Percentiles rank a stretch among this genome's conserved stretches.
Conservation (phyloP, 169 alveolate genomes). For the Hepatocystis sp. region DNA sequence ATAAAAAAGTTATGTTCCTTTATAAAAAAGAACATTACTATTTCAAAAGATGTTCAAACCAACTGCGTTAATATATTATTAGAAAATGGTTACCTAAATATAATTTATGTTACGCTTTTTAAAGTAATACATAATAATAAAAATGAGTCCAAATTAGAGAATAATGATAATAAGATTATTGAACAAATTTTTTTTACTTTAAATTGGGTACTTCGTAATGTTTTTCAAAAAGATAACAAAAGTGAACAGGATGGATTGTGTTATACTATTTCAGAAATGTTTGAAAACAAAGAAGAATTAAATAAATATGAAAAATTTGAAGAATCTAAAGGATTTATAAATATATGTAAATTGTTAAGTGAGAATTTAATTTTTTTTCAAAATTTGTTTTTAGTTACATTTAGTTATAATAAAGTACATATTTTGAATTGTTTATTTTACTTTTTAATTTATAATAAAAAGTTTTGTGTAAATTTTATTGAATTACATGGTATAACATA, state of each 20-base stretch:
- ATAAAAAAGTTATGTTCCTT: slow-evolving; percentile 22
- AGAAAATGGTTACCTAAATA: slow-evolving; percentile 38
- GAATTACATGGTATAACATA: slow-evolving; percentile 11
- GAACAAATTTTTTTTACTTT: slow-evolving; percentile 61
- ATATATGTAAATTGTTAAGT: slow-evolving; percentile 27
- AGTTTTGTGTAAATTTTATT: slow-evolving; percentile 13
- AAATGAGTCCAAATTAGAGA: no score
- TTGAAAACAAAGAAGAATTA: not conserved
- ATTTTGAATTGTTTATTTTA: slow-evolving; percentile 38
- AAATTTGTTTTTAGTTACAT: slow-evolving; percentile 17
- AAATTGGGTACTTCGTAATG: slow-evolving; percentile 38
- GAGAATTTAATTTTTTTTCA: slow-evolving; percentile 43
- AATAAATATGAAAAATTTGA: slow-evolving; percentile 3
- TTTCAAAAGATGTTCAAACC: slow-evolving; percentile 15
- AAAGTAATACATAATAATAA: no score
- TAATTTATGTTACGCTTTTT: slow-evolving; percentile 10
- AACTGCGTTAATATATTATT: slow-evolving; percentile 14
- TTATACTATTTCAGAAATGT: not conserved
- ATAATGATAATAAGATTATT: no score
- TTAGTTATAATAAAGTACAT: slow-evolving; percentile 30
- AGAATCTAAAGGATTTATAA: slow-evolving; percentile 5
- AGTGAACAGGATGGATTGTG: not conserved
- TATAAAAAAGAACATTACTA: slow-evolving; percentile 8
- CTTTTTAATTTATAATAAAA: slow-evolving; percentile 45
- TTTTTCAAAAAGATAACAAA: slow-evolving; percentile 1